Base-by-base conservation (phyloP, 75 land plant species). In the Sequoia sempervirens region DNA sequence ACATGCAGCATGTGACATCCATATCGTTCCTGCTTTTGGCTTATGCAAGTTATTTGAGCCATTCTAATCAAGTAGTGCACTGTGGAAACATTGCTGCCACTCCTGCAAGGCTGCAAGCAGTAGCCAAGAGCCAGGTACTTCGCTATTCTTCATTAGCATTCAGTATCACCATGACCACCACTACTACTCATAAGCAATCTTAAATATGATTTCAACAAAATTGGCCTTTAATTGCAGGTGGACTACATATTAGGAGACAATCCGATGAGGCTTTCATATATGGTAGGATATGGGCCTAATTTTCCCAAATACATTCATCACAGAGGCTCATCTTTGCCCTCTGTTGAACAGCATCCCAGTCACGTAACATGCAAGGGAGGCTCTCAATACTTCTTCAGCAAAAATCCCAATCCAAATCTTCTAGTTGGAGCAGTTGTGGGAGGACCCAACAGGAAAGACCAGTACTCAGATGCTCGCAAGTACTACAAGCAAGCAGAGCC, bases 221-320 rank as follows among this genome's bases (percentile, higher is more conserved):
- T 7, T 26, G 28, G 4, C 36, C 30, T 50, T 15, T 15, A 30
- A 20, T 15, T 81, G 38, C 87, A 96, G 99, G 96, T 95, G 86
- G 94, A 97, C 84, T 97, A 97, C 83, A 95, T 97, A 40, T 86
- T 97, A 2, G 99, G 99, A 43, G 90, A 90, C 61, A 96, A 96
- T 82, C 99, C 99, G 10, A 36, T 86, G 75, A 72, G 73, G 40
- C 84, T 93, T 88, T 95, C 97, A 11, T 96, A 96, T 88, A 95
- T 96, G 99, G 97, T 96, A 5, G 99, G 99, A 23, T 96, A 96
- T 83, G 94, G 99, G 3, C 36, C 70, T 32, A 86, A 84, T 2
- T 96, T 84, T 80, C 99, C 99, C 3, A 89, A 81, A 43, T 88
- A 92, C 72, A 91, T 95, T 50, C 99, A 96, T 82, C 99, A 96